Conservation (phyloP, 106 monocot genomes). For the Narthecium ossifragum region DNA sequence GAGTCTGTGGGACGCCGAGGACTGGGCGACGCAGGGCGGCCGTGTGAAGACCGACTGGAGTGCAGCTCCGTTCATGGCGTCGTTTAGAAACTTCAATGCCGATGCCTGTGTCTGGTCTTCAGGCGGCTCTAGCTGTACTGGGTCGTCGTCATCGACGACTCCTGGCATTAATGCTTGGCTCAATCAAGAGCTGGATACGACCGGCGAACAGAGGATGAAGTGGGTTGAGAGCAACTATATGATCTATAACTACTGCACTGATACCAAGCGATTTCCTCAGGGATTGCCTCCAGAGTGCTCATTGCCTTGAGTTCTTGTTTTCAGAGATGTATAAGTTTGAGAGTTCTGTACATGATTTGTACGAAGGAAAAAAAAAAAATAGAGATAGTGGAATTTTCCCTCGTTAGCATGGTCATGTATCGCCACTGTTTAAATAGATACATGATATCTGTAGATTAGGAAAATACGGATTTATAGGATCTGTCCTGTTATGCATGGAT, state of each 20-base stretch:
- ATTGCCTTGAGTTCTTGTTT: not conserved
- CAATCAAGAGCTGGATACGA: slow-evolving; percentile 6
- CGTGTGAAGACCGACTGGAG: slow-evolving; percentile 15
- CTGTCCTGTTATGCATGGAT: too few species aligned
- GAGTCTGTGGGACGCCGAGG: slow-evolving; percentile 16
- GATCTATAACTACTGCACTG: slow-evolving; percentile 29
- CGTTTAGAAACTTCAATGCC: slow-evolving; percentile 1
- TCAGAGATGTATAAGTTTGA: not conserved
- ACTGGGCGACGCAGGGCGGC: slow-evolving; percentile 17
- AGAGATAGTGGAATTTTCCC: too few species aligned
- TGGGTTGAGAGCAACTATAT: slow-evolving; percentile 21
- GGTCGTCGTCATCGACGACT: too few species aligned
- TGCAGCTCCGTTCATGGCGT: slow-evolving; percentile 12
- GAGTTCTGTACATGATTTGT: too few species aligned
- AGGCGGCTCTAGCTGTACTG: not conserved
- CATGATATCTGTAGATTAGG: too few species aligned
- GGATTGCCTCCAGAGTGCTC: slow-evolving; percentile 22
- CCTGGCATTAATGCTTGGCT: not conserved
- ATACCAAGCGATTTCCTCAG: slow-evolving; percentile 16
- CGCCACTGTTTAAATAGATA: too few species aligned
- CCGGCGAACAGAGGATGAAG: slow-evolving; percentile 10
- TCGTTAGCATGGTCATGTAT: too few species aligned
- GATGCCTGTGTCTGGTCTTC: slow-evolving; percentile 5
- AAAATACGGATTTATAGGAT: too few species aligned
- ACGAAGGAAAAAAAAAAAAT: too few species aligned